Evolutionary conservation across 2,329 filamentous ascomycete species (phyloP).

Genomic region (Tetracladium maxilliforme): DNA sequence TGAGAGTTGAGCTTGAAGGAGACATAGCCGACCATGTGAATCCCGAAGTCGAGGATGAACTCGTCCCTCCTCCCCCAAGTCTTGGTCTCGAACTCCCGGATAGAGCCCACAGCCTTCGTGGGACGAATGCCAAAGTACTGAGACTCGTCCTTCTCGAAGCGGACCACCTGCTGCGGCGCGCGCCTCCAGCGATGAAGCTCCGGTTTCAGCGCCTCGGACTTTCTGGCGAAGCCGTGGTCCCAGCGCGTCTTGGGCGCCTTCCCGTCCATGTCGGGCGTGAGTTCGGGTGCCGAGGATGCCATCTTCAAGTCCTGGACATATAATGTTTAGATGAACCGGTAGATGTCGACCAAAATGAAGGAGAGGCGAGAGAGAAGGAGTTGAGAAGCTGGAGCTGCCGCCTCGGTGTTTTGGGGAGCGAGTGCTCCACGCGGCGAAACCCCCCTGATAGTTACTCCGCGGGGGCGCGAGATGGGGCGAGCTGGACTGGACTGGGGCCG

Average conservation of each 20-base stretch:
- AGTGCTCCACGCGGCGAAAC: no score
- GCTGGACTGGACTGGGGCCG: no score
- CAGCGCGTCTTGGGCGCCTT: slow-evolving; percentile 3
- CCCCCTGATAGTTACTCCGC: no score
- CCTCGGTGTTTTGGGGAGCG: no score
- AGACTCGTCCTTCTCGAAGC: slow-evolving; percentile 11
- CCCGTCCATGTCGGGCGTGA: no score
- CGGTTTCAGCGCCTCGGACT: slow-evolving; percentile 5
- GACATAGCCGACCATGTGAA: slow-evolving; percentile 16
- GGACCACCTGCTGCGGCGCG: slow-evolving; percentile 6
- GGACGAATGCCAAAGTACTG: slow-evolving; percentile 6
- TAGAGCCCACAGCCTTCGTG: slow-evolving; percentile 4
- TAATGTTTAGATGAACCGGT: no score
- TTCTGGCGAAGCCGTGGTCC: slow-evolving; percentile 5
- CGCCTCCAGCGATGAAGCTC: slow-evolving; percentile 6
- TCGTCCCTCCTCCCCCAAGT: slow-evolving; percentile 13
- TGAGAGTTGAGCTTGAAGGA: slow-evolving; percentile 13
- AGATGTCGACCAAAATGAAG: no score
- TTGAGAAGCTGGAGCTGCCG: no score
- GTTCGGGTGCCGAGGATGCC: no score
- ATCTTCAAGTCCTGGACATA: no score
- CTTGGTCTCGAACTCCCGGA: slow-evolving; percentile 6
- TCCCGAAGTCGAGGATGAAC: slow-evolving; percentile 17
- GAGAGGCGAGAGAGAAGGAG: no score
- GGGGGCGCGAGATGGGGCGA: no score